Conservation (phyloP, 2,329 filamentous ascomycete genomes). For the Cladorrhinum sp. region DNA sequence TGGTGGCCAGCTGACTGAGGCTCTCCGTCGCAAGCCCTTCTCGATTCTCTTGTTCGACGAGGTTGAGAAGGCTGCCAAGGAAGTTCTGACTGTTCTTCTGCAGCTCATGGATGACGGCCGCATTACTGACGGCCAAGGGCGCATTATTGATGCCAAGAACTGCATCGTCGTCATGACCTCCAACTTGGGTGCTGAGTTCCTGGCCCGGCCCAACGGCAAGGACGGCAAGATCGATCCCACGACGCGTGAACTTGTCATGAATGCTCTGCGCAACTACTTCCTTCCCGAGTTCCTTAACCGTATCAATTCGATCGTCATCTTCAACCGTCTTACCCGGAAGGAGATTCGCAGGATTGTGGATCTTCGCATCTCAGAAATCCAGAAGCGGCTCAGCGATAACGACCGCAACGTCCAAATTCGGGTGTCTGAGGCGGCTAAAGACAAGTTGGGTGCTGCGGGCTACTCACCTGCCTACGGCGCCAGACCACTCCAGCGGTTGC, state of each 20-base stretch:
- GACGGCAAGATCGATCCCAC: slow-evolving; percentile 84
- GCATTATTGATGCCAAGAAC: slow-evolving; percentile 92
- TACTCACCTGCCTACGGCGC: slow-evolving; percentile 97
- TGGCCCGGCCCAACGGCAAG: slow-evolving; percentile 72
- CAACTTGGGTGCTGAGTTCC: slow-evolving; percentile 91
- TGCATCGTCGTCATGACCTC: slow-evolving; percentile 99
- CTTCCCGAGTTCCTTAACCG: slow-evolving; percentile 97
- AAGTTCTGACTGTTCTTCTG: slow-evolving; percentile 92
- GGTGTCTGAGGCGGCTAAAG: slow-evolving; percentile 81
- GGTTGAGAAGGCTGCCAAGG: slow-evolving; percentile 97
- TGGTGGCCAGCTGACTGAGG: slow-evolving; percentile 92
- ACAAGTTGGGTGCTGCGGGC: slow-evolving; percentile 86
- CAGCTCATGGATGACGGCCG: slow-evolving; percentile 99
- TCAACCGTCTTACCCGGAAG: slow-evolving; percentile 85
- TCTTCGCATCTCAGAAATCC: slow-evolving; percentile 80
- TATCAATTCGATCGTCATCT: slow-evolving; percentile 94
- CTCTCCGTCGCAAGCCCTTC: slow-evolving; percentile 89
- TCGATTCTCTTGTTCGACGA: slow-evolving; percentile 98
- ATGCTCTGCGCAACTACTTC: slow-evolving; percentile 90
- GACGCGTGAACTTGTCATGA: slow-evolving; percentile 87
- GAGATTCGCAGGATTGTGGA: slow-evolving; percentile 98
- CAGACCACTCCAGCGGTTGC: slow-evolving; percentile 79
- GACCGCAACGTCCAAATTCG: slow-evolving; percentile 80
- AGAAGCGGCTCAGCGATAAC: slow-evolving; percentile 84
- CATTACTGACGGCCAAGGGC: slow-evolving; percentile 96